Conservation (phyloP, 1,284 basidiomycete species). For the Trichosporon coremiiforme region DNA sequence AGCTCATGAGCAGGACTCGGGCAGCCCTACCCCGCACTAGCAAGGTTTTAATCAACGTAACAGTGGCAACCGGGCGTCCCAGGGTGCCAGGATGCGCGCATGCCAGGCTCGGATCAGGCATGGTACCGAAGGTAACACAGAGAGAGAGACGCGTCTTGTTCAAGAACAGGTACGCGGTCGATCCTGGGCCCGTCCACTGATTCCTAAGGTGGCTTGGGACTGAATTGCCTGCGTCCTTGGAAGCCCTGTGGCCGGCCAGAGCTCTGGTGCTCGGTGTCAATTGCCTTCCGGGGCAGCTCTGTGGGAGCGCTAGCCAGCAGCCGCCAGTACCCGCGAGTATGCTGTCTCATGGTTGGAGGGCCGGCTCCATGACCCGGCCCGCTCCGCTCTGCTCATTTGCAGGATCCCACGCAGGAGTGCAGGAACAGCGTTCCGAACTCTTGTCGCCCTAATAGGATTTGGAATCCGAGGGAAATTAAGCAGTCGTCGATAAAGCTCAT, state of each 20-base stretch:
- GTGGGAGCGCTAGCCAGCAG: neutral
- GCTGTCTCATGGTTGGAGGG: too few relatives aligned
- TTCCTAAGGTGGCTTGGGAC: neutral
- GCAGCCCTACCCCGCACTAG: neutral
- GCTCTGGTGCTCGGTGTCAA: neutral
- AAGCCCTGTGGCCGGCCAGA: neutral
- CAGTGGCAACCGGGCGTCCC: neutral
- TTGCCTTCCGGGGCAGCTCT: neutral
- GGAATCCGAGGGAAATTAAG: conserved; percentile 2
- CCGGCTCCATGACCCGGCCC: neutral
- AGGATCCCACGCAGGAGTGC: neutral
- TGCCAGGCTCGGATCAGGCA: neutral
- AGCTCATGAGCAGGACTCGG: neutral
- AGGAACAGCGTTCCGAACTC: neutral
- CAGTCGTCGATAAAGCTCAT: neutral
- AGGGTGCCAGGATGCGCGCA: too few relatives aligned
- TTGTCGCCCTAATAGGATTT: neutral
- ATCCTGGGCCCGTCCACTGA: neutral
- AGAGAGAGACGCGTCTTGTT: conserved; percentile 6
- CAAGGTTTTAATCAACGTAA: conserved; percentile 4
- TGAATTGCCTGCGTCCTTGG: neutral
- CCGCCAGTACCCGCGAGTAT: too few relatives aligned
- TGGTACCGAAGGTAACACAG: neutral
- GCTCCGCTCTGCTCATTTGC: neutral
- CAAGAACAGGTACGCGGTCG: neutral